Base-by-base conservation (phyloP, 2,329 filamentous ascomycete genomes). In the Cylindrodendrum hubeiense region DNA sequence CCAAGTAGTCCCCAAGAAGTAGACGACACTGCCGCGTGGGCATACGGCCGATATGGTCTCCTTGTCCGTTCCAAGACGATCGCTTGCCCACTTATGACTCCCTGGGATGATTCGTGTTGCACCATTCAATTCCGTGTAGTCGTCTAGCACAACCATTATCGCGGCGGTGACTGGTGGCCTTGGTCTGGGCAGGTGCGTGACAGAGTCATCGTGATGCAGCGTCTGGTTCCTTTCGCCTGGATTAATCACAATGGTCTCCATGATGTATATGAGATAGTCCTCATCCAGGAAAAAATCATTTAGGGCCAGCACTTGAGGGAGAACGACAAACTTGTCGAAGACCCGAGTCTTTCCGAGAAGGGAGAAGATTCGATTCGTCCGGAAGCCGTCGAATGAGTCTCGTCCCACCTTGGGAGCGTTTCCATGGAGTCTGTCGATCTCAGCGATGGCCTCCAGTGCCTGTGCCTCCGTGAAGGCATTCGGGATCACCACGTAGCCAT, bases 191-290 rank as follows among this genome's bases (percentile, higher is more conserved):
- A 63, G 30, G 4, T 47, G 46, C 3, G 60, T 63, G 47, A 63
- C 53, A 2, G 19, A 21, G 22, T 63, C 60, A 19, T 63, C 60
- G 17, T 63, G 60, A 26, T 63, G 60, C 30, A 63, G 15, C n/a
- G 53, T 52, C 19, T 63, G 60, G 37, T 63, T 63, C 30, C 56
- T 63, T 28, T 63, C 60, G 30, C 60, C 60, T 1, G 60, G 37
- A n/a, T 63, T 63, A 39, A 63, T 58, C 4, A 63, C 60, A 10
- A 63, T 63, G 12, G 60, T 57, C 30, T 63, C 53, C 53, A 63
- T 63, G 15, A 63, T 63, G 30, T 57, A 63, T 12, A 63, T 57
- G 2, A 63, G 22, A 30, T 63, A 63, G 13, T 63, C 60, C 6
- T 52, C 44, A 15, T 63, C 53, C 3, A 63, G 39, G 39, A 63